Evolutionary conservation across 352 stramenopile genomes (phyloP).

Genomic region (Pythium folliculosum): DNA sequence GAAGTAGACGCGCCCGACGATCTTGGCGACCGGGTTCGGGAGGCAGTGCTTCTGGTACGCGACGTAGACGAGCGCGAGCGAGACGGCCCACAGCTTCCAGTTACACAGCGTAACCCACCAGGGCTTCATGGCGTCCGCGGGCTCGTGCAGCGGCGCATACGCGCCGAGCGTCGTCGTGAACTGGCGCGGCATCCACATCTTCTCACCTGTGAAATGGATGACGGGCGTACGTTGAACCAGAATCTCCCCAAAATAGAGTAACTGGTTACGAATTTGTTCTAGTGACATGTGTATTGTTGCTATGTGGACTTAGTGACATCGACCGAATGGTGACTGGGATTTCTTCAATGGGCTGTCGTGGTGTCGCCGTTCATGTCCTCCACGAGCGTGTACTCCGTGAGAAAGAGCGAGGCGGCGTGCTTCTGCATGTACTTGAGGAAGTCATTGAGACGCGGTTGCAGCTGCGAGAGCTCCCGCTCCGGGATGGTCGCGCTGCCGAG

Average conservation of each 20-base stretch:
- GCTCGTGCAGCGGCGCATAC: constrained; percentile 11
- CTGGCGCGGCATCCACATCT: constrained; percentile 17
- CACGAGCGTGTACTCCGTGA: constrained; percentile 62
- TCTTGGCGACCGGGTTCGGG: constrained; percentile 62
- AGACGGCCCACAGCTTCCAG: constrained; percentile 34
- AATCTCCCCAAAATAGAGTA: neutral
- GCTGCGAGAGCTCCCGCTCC: constrained; percentile 57
- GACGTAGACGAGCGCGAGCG: constrained; percentile 54
- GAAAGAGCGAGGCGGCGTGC: constrained; percentile 66
- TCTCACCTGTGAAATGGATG: neutral
- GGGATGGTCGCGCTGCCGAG: constrained; percentile 61
- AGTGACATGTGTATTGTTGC: constrained; percentile 2
- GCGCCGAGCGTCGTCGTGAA: constrained; percentile 3
- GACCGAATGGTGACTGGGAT: no score
- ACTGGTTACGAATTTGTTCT: neutral
- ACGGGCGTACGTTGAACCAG: neutral
- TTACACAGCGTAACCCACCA: constrained; percentile 24
- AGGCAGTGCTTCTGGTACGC: constrained; percentile 93
- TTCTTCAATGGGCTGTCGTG: constrained; percentile 11
- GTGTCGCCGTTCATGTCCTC: constrained; percentile 57
- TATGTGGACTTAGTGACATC: constrained; percentile 20
- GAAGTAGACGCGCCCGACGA: constrained; percentile 87
- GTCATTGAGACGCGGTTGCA: constrained; percentile 76
- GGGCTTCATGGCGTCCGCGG: constrained; percentile 19
- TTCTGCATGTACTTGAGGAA: constrained; percentile 87